phyloP scores from a whole-genome alignment of 2,329 filamentous ascomycete species.

The Aspergillus uvarum region DNA sequence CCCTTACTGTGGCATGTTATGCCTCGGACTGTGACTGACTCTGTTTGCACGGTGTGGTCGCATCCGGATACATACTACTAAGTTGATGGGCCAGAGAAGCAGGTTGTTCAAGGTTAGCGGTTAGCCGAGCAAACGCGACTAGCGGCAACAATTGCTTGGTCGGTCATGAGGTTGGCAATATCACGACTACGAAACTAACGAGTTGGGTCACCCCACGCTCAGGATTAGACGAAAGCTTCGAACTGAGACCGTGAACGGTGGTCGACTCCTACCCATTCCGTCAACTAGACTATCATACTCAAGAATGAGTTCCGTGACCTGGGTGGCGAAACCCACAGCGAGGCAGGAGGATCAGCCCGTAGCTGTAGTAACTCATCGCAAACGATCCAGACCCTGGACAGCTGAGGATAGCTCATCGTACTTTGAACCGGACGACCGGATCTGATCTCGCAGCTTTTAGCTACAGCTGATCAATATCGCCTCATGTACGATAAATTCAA shows the following conservation, averaged over 20 bases:
- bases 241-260: background rate
- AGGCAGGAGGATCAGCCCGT: background rate
- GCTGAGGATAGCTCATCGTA: background rate
- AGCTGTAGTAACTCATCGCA: background rate
- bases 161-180: background rate
- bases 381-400: background rate
- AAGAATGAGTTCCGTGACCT: background rate
- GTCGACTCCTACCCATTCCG: too few species aligned
- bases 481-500: slow-evolving; percentile 3
- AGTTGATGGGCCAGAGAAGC: background rate
- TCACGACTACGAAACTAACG: background rate
- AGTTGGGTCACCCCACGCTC: background rate
- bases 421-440: slow-evolving; percentile 1
- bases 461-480: slow-evolving; percentile 6
- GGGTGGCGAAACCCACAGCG: background rate
- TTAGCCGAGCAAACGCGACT: background rate
- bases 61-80: background rate
- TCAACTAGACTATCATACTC: background rate
- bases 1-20: background rate
- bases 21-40: background rate
- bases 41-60: background rate
- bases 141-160: background rate
- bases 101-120: background rate
- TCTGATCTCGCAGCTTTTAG: slow-evolving; percentile 9
- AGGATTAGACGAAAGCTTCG: background rate